These are phyloP conservation scores for Pistacia atlantica DNA, from an alignment of 345 rosid species.

Conservation along the genomic window DNA sequence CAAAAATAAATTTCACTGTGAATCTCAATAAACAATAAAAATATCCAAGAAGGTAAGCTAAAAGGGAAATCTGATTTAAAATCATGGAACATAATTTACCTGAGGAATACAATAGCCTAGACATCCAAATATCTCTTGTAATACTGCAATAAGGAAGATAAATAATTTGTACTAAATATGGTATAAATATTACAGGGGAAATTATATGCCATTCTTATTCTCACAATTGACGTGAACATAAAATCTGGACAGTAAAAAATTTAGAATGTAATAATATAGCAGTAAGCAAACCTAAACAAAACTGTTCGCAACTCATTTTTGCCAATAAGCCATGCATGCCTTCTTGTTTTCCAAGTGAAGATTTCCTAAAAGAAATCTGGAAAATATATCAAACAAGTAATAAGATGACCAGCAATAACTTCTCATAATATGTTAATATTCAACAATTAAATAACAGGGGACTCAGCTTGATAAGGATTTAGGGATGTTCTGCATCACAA, in stretches of 20 bases:
- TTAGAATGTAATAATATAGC: conserved; percentile 4
- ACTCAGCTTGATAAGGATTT: no score
- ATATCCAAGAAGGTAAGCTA: background rate
- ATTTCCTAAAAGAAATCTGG: conserved; percentile 51
- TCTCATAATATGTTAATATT: background rate
- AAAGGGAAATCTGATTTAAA: background rate
- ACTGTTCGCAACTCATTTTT: conserved; percentile 49
- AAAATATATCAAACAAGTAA: background rate
- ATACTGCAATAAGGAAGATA: conserved; percentile 54
- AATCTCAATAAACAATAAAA: background rate
- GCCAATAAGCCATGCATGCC: conserved; percentile 44
- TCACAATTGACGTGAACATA: conserved; percentile 12
- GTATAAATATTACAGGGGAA: conserved; percentile 6
- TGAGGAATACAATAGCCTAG: conserved; percentile 43
- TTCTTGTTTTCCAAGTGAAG: conserved; percentile 41
- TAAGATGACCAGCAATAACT: background rate
- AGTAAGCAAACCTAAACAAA: conserved; percentile 1
- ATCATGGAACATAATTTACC: background rate
- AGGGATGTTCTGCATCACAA: no score
- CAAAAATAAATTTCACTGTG: background rate
- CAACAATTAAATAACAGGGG: background rate
- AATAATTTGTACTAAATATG: conserved; percentile 3
- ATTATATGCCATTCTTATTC: background rate
- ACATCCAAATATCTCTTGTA: conserved; percentile 59
- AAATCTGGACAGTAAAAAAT: conserved; percentile 10